A percentile compares a stretch with the other conserved stretches of the same genome.
These are phyloP conservation scores for Aspergillus luchuensis DNA, from an alignment of 2,329 filamentous ascomycete species.

Conservation along the genomic window DNA sequence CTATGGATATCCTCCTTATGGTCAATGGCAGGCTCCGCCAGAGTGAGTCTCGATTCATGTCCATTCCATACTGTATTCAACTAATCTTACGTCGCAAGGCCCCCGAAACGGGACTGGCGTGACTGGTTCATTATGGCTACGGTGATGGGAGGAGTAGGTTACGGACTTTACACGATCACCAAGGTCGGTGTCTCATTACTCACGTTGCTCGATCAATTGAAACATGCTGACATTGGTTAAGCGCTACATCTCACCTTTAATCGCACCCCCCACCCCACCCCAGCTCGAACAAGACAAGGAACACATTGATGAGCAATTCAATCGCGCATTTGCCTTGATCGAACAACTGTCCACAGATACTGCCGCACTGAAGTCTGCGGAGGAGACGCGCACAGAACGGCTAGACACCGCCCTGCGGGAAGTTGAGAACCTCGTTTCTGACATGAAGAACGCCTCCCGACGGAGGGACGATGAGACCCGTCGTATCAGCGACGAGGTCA, in stretches of 20 bases:
- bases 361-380: conserved; percentile 79
- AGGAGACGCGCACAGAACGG: conserved; percentile 79
- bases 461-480: conserved; percentile 85
- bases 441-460: conserved; percentile 78
- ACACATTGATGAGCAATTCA: conserved; percentile 88
- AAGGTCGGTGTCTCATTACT: conserved; percentile 61
- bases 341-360: conserved; percentile 93
- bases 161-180: conserved; percentile 83
- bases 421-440: conserved; percentile 77
- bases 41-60: conserved; percentile 46
- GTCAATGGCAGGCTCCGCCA: conserved; percentile 56
- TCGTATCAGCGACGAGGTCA: conserved; percentile 82
- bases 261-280: conserved; percentile 89
- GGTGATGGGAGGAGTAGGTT: conserved; percentile 83
- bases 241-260: conserved; percentile 88
- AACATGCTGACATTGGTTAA: conserved; percentile 38
- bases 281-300: conserved; percentile 94
- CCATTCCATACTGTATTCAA: not conserved
- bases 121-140: conserved; percentile 99
- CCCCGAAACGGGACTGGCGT: conserved; percentile 87
- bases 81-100: conserved; percentile 31
- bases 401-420: conserved; percentile 80
- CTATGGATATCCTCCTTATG: conserved; percentile 56
- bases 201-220: conserved; percentile 16
- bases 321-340: conserved; percentile 84